Base-by-base conservation (phyloP, 2,329 filamentous ascomycete genomes). In the Tolypocladium paradoxum region DNA sequence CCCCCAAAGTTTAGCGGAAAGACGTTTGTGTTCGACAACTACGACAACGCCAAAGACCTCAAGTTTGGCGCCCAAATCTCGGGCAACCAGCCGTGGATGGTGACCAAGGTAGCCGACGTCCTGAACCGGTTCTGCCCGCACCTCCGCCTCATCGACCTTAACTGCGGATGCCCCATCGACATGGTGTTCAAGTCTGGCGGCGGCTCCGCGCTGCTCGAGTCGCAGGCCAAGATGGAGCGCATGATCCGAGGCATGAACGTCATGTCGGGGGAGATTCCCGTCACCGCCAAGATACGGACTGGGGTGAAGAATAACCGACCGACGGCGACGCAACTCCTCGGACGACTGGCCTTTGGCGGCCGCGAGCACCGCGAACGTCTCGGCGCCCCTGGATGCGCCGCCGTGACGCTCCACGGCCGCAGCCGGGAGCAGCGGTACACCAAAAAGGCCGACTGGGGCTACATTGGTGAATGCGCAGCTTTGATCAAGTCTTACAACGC, bases 111-210 rank as follows among this genome's bases (percentile, higher is more conserved):
- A 0, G 88, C 92, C 1, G 90, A 97, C 67, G 80, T 87, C 4
- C 73, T 99, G 48, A 85, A 85, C 6, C 78, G 79, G 33, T 82
- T 87, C 58, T 84, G 91, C 54, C 91, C 93, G 3, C 82, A 90
- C 62, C 78, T 99, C 22, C 88, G 93, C 36, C 83, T 96, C 38
- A 88, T 99, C 58, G 93, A 99, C 64, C 76, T 99, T 60, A 99
- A 99, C 74, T 97, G 92, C 63, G 93, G 93, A 46, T 99, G 93
- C 65, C 93, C 93, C 4, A 96, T 99, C 65, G 93, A 99, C 66
- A 82, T 96, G 61, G 85, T 99, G 50, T 97, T 83, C 75, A 84
- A 90, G 61, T 79, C 86, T 47, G 93, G 93, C 50, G 90, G 88
- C 40, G 93, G 93, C 4, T 96, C 92, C 22, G 92, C 89, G 2